Evolutionary conservation across 345 rosid species (phyloP), one percentile per base, ranked within the genome.

Genomic region (Eutrema heterophyllum): DNA sequence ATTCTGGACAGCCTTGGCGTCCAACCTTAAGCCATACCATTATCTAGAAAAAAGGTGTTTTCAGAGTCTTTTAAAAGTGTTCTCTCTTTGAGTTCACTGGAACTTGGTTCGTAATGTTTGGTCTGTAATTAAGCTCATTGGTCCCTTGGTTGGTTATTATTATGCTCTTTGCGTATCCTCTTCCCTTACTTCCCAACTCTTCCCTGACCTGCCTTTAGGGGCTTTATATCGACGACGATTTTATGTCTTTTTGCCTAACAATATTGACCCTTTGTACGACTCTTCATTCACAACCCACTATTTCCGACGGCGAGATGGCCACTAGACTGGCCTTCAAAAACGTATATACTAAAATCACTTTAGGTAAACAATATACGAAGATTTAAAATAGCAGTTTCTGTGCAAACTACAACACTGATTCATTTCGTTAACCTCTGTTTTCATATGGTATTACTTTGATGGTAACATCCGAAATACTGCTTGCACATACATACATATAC

Each of bases 401-500:
- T 30, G 33, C 33, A 30, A 5, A 30, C 33, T 30, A 41, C 36
- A 61, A 61, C 51, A 7, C 4, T 21, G 30, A 14, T 39, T 43
- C 51, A 35, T 9, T 58, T 65, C 12, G 32, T 27, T 5, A 38
- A 5, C 32, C 48, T 50, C 36, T 50, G 4, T 2, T 64, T 64
- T 41, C 43, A 49, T 60, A 29, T 48, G 79, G 67, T 74, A 60
- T 76, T 77, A 44, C n/a, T 60, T 60, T 38, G 68, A 50, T 41
- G 18, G 44, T 18, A 72, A 62, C 54, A 52, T 62, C 29, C 54
- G 10, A n/a, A 54, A 26, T 66, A 64, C 58, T 45, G 24, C 33
- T 54, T 43, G n/a, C n/a, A n/a, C n/a, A n/a, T n/a, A 72, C 43
- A 63, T 54, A 63, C 24, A 71, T 2, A 44, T 2, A 32, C 4